Evolutionary conservation across 163 green algal genomes (phyloP), one percentile per base, ranked within the genome.

Genomic region (Smithsoniella earleae): DNA sequence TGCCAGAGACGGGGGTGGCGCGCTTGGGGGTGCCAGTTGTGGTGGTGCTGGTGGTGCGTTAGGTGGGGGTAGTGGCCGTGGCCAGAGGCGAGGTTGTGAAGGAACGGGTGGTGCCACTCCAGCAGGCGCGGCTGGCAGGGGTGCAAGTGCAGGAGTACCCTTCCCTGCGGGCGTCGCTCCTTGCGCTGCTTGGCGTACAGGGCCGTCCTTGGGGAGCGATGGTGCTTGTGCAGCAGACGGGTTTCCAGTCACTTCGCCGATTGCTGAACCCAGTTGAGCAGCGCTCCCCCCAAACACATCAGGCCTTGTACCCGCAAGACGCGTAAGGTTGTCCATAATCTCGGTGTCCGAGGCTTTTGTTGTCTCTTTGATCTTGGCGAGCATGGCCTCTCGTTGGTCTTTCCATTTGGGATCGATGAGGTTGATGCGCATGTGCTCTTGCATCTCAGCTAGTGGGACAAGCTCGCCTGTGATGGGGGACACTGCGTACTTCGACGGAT

Each of bases 391-490:
- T 20, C 87, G 87, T 86, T 99, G 93, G 82, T 94, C 83, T 77
- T 87, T 89, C 86, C 89, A 98, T 73, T 88, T 88, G 38, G 90
- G 88, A 79, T 96, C 91, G 66, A 96, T 90, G 16, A 96, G 78
- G 33, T 80, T 89, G 25, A 95, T 82, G 36, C 93, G 86, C 92
- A 97, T 97, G 86, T 98, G 93, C 86, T 97, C 90, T 34, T 85
- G 91, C 93, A 97, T 98, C 66, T 96, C 84, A 4, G 82, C 82
- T 3, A 96, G 76, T 13, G 88, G 82, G 8, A 99, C 81, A 30
- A 97, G 85, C 84, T 99, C 94, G 18, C 93, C 94, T 1, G 94
- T 99, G 77, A 99, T 96, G 20, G 94, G 93, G 22, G 94, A 98
- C 49, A 97, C 86, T n/a, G 90, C 94, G 66, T 89, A 92, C 80